Evolutionary conservation across 768 basidiomycete species (phyloP), one percentile per base, ranked within the genome.

Genomic region (Serendipita vermifera): DNA sequence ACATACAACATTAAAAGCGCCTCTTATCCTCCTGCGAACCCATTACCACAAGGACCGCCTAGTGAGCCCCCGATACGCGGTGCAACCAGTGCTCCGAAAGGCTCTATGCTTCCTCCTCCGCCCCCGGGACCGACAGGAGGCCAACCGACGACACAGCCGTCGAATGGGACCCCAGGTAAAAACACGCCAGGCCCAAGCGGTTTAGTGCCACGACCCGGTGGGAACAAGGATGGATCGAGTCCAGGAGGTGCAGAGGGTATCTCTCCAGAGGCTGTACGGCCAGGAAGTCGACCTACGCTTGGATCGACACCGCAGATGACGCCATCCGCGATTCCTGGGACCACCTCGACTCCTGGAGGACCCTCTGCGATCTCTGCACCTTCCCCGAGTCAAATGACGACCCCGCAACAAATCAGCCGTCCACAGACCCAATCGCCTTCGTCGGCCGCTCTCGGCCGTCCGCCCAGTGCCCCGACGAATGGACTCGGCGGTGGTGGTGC

Each of bases 381-480:
- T 22, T 51, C 46, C 29, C 46, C 46, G 11, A 29, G 46, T 9
- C 46, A 51, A 51, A 27, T 51, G n/a, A n/a, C 46, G 5, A 51
- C 46, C 9, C 22, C 46, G n/a, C 46, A 51, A 51, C 46, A 51
- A 51, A 51, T 31, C 2, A 51, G 11, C 27, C 46, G 46, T 51
- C 46, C 46, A 31, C 46, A 51, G 17, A 51, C 5, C 17, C 46
- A 51, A 51, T 51, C 46, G 7, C 46, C 46, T 27, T 51, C 46
- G 1, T 22, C 46, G n/a, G 27, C 22, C 11, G 22, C 46, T 7
- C 26, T 31, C 27, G 29, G 24, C 9, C 46, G 46, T 22, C 46
- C 46, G 26, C 32, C 46, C n/a, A 51, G 24, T 20, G 46, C 22
- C n/a, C 9, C 46, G 7, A 20, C 32, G 22, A 51, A 51, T 26